phyloP scores from a whole-genome alignment of 768 basidiomycete species.

The Daedaleopsis sinensis region DNA sequence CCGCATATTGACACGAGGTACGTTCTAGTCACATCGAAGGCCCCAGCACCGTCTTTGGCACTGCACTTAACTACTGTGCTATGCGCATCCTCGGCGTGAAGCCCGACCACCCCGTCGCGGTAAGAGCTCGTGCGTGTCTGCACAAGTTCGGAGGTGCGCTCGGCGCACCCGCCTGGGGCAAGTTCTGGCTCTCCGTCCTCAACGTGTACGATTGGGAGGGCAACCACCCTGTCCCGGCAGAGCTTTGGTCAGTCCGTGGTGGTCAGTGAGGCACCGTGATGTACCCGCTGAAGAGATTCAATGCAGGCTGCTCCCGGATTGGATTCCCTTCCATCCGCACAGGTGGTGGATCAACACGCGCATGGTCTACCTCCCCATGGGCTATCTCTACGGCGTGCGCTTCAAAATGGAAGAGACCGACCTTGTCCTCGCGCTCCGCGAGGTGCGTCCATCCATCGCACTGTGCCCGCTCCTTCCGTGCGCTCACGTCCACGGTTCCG shows the following conservation, averaged over 20 bases:
- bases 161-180: conserved; percentile 89
- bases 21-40: conserved; percentile 85
- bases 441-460: conserved; percentile 52
- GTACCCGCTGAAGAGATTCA: background rate
- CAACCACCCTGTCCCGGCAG: conserved; percentile 87
- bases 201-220: conserved; percentile 98
- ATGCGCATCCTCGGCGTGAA: conserved; percentile 85
- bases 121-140: conserved; percentile 79
- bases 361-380: conserved; percentile 91
- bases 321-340: conserved; percentile 91
- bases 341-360: conserved; percentile 98
- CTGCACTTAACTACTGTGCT: conserved; percentile 87
- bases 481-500: too few species aligned
- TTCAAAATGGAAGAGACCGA: conserved; percentile 74
- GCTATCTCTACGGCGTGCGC: conserved; percentile 74
- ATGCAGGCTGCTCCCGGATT: conserved; percentile 84
- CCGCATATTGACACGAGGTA: background rate
- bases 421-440: conserved; percentile 72
- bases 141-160: conserved; percentile 81
- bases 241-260: conserved; percentile 66
- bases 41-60: conserved; percentile 91
- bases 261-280: too few species aligned
- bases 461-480: background rate
- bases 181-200: conserved; percentile 91
- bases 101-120: conserved; percentile 82